Base-by-base conservation (phyloP, 352 stramenopile species). In the Phytophthora agathidicida region DNA sequence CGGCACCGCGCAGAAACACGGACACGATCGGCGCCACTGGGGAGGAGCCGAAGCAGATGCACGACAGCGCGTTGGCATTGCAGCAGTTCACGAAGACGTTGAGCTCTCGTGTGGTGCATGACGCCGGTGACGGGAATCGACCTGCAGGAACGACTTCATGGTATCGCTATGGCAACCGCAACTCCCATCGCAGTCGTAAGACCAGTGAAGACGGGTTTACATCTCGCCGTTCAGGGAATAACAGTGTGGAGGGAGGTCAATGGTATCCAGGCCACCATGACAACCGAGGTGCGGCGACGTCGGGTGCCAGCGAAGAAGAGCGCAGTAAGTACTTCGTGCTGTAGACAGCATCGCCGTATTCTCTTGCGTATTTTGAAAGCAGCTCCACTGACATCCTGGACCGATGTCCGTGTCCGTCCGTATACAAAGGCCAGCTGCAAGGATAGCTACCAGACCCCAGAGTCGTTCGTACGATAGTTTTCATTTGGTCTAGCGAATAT, bases 251-350 rank as follows among this genome's bases (percentile, higher is more conserved):
- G 28, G 65, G 68, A 27, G 47, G 50, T 14, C 72, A 81, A 27
- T 84, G 73, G 73, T 80, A 80, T 46, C 41, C 64, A 39, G 60
- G 46, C 27, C 63, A 71, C 24, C 64, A 75, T 22, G 71, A 83
- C 28, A 63, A 65, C 20, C 74, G 76, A 7, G 60, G 61, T 45
- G 70, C 68, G 28, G 65, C 61, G 31, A 59, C 69, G 28, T 85
- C 77, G 17, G 72, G 35, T 41, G 70, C 71, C 22, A 86, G 69
- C 48, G 80, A 93, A 61, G 82, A 92, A 50, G 77, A 89, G 46
- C 80, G 82, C 56, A 89, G 67, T 66, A 93, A 91, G 63, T 93
- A 93, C 70, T 93, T 93, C 52, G 83, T 93, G 56, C 68, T 93
- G 35, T 93, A 93, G 80, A 66, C 31, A 46, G 30, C 44, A 41